Percentiles rank a stretch among this genome's conserved stretches.
Conservation (phyloP, 2,329 filamentous ascomycete genomes). For the Davidsoniella neocaledoniae region DNA sequence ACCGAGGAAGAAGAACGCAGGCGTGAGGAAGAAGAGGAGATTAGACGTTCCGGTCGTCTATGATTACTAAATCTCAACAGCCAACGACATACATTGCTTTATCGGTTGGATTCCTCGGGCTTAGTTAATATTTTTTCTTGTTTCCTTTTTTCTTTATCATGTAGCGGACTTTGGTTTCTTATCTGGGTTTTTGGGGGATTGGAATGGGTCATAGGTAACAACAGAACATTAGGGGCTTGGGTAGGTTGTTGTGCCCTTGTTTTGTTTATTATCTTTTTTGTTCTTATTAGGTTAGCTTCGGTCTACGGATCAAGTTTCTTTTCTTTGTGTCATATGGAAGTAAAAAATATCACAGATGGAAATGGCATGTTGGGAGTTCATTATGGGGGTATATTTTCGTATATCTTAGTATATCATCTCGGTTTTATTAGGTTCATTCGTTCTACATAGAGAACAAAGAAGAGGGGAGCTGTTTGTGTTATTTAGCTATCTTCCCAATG, state of each 20-base stretch:
- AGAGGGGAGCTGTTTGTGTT: too few species aligned
- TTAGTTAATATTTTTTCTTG: not conserved
- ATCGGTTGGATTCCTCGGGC: too few species aligned
- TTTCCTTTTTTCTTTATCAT: not conserved
- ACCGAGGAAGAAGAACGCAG: slow-evolving; percentile 29
- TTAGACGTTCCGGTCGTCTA: slow-evolving; percentile 10
- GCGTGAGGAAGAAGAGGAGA: slow-evolving; percentile 20
- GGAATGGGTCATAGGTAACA: too few species aligned
- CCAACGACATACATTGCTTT: not conserved
- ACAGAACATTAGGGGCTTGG: too few species aligned
- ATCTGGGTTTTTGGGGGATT: too few species aligned
- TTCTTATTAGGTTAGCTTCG: not conserved
- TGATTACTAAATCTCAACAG: slow-evolving; percentile 10
- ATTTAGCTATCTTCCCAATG: too few species aligned
- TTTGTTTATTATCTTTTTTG: not conserved
- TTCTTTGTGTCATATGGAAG: too few species aligned
- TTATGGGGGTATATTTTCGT: not conserved
- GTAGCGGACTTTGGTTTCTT: not conserved
- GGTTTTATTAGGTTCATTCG: too few species aligned
- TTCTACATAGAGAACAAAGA: too few species aligned
- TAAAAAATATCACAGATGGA: not conserved
- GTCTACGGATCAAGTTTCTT: too few species aligned
- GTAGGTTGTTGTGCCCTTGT: not conserved
- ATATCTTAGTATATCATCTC: too few species aligned
- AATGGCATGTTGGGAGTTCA: not conserved